Base-by-base conservation (phyloP, 768 basidiomycete genomes). In the Mycena alexandri region DNA sequence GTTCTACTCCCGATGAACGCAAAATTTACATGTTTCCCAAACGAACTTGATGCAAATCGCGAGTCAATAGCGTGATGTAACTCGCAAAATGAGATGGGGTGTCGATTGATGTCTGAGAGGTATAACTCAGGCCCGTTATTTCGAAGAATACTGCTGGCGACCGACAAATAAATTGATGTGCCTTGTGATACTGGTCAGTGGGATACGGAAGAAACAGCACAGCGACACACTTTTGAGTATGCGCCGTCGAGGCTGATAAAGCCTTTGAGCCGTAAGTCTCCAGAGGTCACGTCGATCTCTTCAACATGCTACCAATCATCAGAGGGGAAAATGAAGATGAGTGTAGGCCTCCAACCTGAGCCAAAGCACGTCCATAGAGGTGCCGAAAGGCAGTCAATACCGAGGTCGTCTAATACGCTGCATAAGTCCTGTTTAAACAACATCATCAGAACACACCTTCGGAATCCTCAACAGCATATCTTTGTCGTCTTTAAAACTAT, bases 81-180 rank as follows among this genome's bases (percentile, higher is more conserved):
- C 50, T 93, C 91, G 72, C 89, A 87, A 16, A 75, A 74, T 17
- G 86, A 80, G 34, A 96, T 78, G 5, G 89, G 89, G 72, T 94
- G 93, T 21, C 81, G 83, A 78, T 97, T 97, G 75, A 97, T 84
- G 75, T 92, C 95, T 97, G 71, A 33, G 50, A 34, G 43, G 34
- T 52, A 44, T 11, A 0, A 0, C 42, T 17, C 33, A 48, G 7
- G n/a, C 17, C 55, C 44, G 48, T 50, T 47, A 47, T 68, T 22
- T 57, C 48, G 34, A 43, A 33, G 42, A 59, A 44, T 61, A 47
- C 64, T 61, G 65, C 43, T 57, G 41, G 41, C 48, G 22, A 77
- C 89, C 72, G 75, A 96, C 96, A 98, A 47, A 98, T 78, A 80
- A 90, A 93, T 77, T 99, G 96, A 77, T 91, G 87, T n/a, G 86